Conservation (phyloP, 306 rosid species). For the Amphicarpaea edgeworthii region DNA sequence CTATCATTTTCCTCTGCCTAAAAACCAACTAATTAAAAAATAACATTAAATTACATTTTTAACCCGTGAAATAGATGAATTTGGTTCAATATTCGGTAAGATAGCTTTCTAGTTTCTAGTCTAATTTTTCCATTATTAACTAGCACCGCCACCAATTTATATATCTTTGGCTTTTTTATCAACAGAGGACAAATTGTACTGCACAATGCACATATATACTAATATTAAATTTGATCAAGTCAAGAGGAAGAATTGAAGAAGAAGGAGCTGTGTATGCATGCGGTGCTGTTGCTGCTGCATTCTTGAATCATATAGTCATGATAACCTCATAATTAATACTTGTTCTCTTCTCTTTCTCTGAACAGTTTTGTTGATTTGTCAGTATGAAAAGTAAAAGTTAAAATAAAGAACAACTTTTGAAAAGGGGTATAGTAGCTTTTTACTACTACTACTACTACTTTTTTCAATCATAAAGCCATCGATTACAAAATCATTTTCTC, state of each 20-base stretch:
- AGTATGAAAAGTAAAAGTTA: constrained; percentile 47
- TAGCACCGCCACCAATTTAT: background rate
- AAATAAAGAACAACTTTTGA: constrained; percentile 21
- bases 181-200: constrained; percentile 35
- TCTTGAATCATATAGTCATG: constrained; percentile 49
- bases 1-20: background rate
- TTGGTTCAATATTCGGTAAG: background rate
- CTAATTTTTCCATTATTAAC: too few species aligned
- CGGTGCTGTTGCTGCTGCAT: constrained; percentile 43
- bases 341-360: constrained; percentile 38
- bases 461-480: constrained; percentile 88
- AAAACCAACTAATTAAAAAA: too few species aligned
- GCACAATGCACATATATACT: too few species aligned
- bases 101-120: background rate
- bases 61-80: background rate
- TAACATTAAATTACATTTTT: too few species aligned
- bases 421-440: constrained; percentile 13
- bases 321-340: constrained; percentile 53
- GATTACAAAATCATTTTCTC: constrained; percentile 88
- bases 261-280: constrained; percentile 27
- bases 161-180: background rate
- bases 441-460: constrained; percentile 25
- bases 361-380: constrained; percentile 50
- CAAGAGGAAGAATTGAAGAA: constrained; percentile 19
- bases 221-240: constrained; percentile 28